These are phyloP conservation scores for Omphalotus olearius DNA, from an alignment of 1,284 basidiomycete species.

Conservation along the genomic window DNA sequence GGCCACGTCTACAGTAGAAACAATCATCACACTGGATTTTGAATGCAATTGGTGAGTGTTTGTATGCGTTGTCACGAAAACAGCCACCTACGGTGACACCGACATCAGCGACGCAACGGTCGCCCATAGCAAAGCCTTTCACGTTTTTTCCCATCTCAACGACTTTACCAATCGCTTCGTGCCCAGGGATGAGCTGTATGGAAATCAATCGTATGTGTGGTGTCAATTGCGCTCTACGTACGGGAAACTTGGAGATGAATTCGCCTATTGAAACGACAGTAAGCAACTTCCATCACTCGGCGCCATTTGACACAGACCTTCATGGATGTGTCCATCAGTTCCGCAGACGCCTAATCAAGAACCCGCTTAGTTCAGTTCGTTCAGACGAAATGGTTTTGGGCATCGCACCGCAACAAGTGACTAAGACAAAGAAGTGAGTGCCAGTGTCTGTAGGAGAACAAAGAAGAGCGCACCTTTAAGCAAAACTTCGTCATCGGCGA, in stretches of 20 bases:
- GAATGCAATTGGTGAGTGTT: not conserved
- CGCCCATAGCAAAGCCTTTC: constrained; percentile 59
- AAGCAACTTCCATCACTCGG: not conserved
- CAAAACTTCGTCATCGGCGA: constrained; percentile 54
- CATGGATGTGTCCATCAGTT: constrained; percentile 71
- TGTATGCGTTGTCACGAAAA: not conserved
- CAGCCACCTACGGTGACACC: constrained; percentile 39
- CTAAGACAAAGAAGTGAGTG: constrained; percentile 21
- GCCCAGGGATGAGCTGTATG: constrained; percentile 68
- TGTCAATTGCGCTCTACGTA: constrained; percentile 21
- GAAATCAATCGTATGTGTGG: not conserved
- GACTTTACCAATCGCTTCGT: constrained; percentile 74
- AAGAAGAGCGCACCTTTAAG: constrained; percentile 43
- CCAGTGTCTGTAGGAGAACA: not conserved
- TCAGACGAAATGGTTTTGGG: not conserved
- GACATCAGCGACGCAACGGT: constrained; percentile 71
- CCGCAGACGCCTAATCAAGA: constrained; percentile 56
- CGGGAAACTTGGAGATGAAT: constrained; percentile 68
- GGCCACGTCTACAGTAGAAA: constrained; percentile 74
- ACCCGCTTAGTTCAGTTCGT: not conserved
- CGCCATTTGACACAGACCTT: constrained; percentile 27
- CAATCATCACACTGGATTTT: constrained; percentile 60
- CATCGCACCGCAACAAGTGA: constrained; percentile 43
- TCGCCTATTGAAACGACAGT: constrained; percentile 34
- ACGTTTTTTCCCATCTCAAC: constrained; percentile 69